Percentiles rank a stretch among this genome's conserved stretches.
Conservation (phyloP, 768 basidiomycete species). For the Termitomyces heimii region DNA sequence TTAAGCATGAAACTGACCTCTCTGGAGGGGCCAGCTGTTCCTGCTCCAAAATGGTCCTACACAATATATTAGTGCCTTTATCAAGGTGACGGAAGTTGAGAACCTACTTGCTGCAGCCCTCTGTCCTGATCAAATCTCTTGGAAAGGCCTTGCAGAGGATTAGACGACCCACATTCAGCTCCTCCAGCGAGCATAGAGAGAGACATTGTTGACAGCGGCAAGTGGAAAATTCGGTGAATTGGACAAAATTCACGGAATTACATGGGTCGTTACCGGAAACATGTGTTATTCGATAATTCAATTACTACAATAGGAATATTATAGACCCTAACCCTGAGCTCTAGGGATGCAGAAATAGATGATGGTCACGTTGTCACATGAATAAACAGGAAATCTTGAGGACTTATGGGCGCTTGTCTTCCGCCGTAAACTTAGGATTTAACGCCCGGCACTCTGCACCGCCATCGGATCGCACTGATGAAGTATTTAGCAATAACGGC, state of each 20-base stretch:
- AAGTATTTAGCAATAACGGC: constrained; percentile 16
- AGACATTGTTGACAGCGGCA: constrained; percentile 38
- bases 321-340: constrained; percentile 14
- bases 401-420: constrained; percentile 15
- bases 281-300: constrained; percentile 14
- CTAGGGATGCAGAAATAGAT: constrained; percentile 8
- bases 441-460: constrained; percentile 67
- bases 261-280: constrained; percentile 2
- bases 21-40: constrained; percentile 55
- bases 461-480: constrained; percentile 76
- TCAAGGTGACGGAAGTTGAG: constrained; percentile 5
- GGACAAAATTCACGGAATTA: constrained; percentile 6
- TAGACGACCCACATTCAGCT: constrained; percentile 82
- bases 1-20: constrained; percentile 36
- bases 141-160: constrained; percentile 72
- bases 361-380: constrained; percentile 1
- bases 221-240: neutral
- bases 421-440: constrained; percentile 30
- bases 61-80: constrained; percentile 2
- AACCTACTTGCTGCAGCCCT: constrained; percentile 65
- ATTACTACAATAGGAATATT: constrained; percentile 18
- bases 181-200: constrained; percentile 73
- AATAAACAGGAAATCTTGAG: neutral
- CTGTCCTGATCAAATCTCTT: constrained; percentile 79
- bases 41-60: constrained; percentile 67